phyloP scores from a whole-genome alignment of 306 rosid genomes.

The Cicer bijugum region DNA sequence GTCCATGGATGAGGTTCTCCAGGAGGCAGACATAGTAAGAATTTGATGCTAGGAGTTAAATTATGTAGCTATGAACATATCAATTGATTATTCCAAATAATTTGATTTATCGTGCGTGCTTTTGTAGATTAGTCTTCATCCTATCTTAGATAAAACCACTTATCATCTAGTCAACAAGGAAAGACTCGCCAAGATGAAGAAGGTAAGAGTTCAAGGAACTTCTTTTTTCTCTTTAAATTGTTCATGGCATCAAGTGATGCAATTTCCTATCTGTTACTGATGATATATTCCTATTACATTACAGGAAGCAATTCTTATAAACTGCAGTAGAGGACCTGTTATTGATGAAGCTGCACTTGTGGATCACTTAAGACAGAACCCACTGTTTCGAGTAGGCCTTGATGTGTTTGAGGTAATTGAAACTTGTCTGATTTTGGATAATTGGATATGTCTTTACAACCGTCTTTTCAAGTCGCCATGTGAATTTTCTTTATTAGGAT shows the following conservation, averaged over 20 bases:
- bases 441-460: neutral
- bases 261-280: constrained; percentile 8
- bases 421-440: constrained; percentile 13
- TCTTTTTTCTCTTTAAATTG: constrained; percentile 1
- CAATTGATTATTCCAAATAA: constrained; percentile 33
- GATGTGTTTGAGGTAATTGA: constrained; percentile 90
- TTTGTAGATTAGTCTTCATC: constrained; percentile 95
- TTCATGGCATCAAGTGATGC: neutral
- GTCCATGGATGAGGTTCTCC: constrained; percentile 94
- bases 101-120: constrained; percentile 34
- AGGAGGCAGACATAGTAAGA: constrained; percentile 86
- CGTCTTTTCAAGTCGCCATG: neutral
- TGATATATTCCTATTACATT: constrained; percentile 37
- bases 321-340: constrained; percentile 98
- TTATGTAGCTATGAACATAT: neutral
- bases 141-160: constrained; percentile 90
- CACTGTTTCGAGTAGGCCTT: constrained; percentile 95
- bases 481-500: constrained; percentile 59
- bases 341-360: constrained; percentile 94
- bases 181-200: constrained; percentile 83
- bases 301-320: constrained; percentile 91
- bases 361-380: constrained; percentile 81
- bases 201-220: constrained; percentile 55
- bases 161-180: constrained; percentile 96
- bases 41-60: constrained; percentile 22